A percentile compares a stretch with the other conserved stretches of the same genome.
Conservation (phyloP, 768 basidiomycete genomes). For the Mycena alexandri region DNA sequence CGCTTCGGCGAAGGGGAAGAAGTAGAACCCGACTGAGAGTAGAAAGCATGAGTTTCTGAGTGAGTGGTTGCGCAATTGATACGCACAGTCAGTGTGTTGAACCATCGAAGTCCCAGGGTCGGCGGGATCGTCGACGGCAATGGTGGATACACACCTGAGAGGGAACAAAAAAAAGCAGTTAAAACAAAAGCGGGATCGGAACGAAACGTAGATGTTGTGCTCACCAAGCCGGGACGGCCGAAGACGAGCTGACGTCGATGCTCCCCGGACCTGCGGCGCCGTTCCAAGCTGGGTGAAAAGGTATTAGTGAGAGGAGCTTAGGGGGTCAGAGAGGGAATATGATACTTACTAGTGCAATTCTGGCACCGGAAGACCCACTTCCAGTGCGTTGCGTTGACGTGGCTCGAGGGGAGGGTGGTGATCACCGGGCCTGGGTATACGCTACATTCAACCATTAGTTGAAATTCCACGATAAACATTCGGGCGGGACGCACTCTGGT, state of each 20-base stretch:
- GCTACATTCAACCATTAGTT: constrained; percentile 39
- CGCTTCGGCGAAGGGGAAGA: constrained; percentile 60
- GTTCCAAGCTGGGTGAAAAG: constrained; percentile 52
- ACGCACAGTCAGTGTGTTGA: constrained; percentile 72
- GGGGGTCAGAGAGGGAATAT: too few relatives aligned
- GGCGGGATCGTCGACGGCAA: constrained; percentile 61
- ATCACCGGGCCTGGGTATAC: constrained; percentile 63
- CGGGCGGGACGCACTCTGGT: constrained; percentile 55
- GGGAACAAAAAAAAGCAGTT: too few relatives aligned
- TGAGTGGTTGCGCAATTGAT: not conserved
- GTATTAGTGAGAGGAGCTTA: too few relatives aligned
- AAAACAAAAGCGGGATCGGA: too few relatives aligned
- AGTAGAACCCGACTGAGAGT: constrained; percentile 69
- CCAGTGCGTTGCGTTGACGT: constrained; percentile 72
- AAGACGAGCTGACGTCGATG: constrained; percentile 45
- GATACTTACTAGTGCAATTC: constrained; percentile 69
- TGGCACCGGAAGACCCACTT: constrained; percentile 78
- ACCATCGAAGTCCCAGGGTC: constrained; percentile 64
- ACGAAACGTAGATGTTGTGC: not conserved
- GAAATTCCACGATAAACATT: not conserved
- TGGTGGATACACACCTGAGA: constrained; percentile 43
- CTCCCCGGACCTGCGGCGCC: constrained; percentile 43
- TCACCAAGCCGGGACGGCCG: constrained; percentile 61
- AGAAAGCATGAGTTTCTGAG: not conserved
- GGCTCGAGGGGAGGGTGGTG: constrained; percentile 63